Base-by-base conservation (phyloP, 345 rosid genomes). In the Carallia pectinifolia region DNA sequence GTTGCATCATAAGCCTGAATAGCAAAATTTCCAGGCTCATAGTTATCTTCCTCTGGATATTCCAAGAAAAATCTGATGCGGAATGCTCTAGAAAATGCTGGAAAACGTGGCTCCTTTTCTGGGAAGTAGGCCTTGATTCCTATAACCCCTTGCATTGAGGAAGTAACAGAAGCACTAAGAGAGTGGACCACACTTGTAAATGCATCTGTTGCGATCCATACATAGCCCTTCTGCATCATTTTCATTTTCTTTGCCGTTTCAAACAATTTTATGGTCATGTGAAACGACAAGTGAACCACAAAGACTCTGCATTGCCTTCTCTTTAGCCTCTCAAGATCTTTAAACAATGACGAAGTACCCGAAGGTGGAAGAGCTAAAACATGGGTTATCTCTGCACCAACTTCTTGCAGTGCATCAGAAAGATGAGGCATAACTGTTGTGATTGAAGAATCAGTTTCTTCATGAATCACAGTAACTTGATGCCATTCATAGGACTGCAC, bases 171-270 rank as follows among this genome's bases (percentile, higher is more conserved):
- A 13, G 70, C 40, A 30, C 69, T 23, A 13, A 75, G 5, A 29
- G 77, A 64, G 39, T 74, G 64, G 9, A 62, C 44, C 34, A 68
- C 73, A 29, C 73, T 66, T 37, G 81, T 69, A 48, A 81, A 17
- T 30, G 66, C n/a, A 52, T 66, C 58, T 34, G 81, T 77, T 7
- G 77, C 52, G 59, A 81, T 81, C 84, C 84, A 81, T 4, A 75
- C 79, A 53, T 64, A 74, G 29, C 62, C 84, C 12, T 75, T 62
- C 48, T 77, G 77, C 79, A 77, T 74, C 77, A 81, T 77, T 12
- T 44, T 63, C 74, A 71, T 37, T 18, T 66, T 55, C 59, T 68
- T 77, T 3, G 84, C 81, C 30, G 0, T 53, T 66, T 65, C n/a
- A 37, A 77, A 77, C 16, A 81, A 34, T 30, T 13, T 52, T 2